Percentiles rank a stretch among this genome's conserved stretches.
Conservation (phyloP, 2,329 filamentous ascomycete genomes). For the Alternaria sp. region DNA sequence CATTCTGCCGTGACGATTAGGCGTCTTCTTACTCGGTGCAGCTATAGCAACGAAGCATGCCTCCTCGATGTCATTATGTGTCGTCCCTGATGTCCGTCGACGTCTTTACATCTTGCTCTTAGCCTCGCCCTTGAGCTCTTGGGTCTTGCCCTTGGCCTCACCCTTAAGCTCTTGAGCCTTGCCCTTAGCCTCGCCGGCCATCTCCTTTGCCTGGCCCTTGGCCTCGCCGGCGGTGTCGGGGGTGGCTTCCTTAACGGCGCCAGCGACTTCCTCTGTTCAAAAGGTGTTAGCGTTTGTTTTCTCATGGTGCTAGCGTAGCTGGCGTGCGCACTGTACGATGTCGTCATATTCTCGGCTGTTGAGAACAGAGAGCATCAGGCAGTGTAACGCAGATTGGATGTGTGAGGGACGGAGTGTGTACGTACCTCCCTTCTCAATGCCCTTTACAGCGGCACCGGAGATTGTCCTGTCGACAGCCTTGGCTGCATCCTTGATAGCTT, state of each 20-base stretch:
- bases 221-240: slow-evolving; percentile 44
- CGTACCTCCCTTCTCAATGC: slow-evolving; percentile 68
- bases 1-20: background rate
- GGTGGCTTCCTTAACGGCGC: slow-evolving; percentile 47
- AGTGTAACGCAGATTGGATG: background rate
- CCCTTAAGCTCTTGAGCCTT: slow-evolving; percentile 55
- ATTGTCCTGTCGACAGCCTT: slow-evolving; percentile 64
- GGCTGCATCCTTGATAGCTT: slow-evolving; percentile 63
- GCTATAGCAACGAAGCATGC: background rate
- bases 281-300: slow-evolving; percentile 13
- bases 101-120: slow-evolving; percentile 51
- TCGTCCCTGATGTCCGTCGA: background rate
- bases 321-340: slow-evolving; percentile 4
- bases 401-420: slow-evolving; percentile 18
- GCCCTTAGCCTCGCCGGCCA: slow-evolving; percentile 47
- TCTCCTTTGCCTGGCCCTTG: slow-evolving; percentile 51
- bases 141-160: slow-evolving; percentile 52
- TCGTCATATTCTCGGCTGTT: slow-evolving; percentile 18
- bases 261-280: slow-evolving; percentile 57
- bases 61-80: background rate
- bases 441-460: slow-evolving; percentile 63
- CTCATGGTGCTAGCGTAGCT: background rate
- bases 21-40: background rate
- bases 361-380: slow-evolving; percentile 4
- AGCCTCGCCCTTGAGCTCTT: slow-evolving; percentile 53